Percentiles rank a stretch among this genome's conserved stretches.
These are phyloP conservation scores for Cytidiella melzeri DNA, from an alignment of 768 basidiomycete species.

Conservation along the genomic window DNA sequence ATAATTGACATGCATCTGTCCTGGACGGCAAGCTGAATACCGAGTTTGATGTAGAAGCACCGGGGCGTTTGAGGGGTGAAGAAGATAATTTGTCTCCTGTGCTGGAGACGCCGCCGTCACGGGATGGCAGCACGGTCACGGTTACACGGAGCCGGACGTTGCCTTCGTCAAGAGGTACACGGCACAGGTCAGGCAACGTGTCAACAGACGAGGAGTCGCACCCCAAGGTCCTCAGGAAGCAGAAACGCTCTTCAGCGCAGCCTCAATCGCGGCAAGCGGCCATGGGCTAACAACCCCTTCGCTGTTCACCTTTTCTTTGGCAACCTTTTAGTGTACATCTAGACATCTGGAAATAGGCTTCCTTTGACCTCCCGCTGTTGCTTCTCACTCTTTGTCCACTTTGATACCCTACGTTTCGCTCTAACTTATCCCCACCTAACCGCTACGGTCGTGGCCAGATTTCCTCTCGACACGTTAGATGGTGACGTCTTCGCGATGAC, in stretches of 20 bases:
- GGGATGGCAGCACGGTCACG: conserved; percentile 28
- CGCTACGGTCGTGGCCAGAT: neutral
- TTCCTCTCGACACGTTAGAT: neutral
- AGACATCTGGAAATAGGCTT: conserved; percentile 4
- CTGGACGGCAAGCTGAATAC: neutral
- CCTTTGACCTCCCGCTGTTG: too few species aligned
- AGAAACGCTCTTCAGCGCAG: conserved; percentile 41
- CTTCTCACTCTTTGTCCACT: neutral
- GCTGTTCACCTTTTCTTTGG: conserved; percentile 1
- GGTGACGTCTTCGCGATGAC: neutral
- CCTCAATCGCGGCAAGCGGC: conserved; percentile 17
- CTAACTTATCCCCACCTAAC: neutral
- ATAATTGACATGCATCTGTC: neutral
- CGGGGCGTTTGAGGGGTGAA: conserved; percentile 21
- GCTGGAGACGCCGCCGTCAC: conserved; percentile 35
- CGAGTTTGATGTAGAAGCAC: conserved; percentile 17
- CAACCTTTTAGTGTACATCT: neutral
- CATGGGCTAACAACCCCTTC: neutral
- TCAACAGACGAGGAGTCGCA: conserved; percentile 33
- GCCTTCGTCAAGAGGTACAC: conserved; percentile 32
- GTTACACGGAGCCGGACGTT: conserved; percentile 62
- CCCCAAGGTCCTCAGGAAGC: conserved; percentile 42
- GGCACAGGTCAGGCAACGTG: conserved; percentile 5
- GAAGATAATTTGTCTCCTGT: conserved; percentile 39
- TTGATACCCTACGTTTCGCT: neutral